phyloP scores from a whole-genome alignment of 768 basidiomycete genomes.

The Lactifluus rugatus region DNA sequence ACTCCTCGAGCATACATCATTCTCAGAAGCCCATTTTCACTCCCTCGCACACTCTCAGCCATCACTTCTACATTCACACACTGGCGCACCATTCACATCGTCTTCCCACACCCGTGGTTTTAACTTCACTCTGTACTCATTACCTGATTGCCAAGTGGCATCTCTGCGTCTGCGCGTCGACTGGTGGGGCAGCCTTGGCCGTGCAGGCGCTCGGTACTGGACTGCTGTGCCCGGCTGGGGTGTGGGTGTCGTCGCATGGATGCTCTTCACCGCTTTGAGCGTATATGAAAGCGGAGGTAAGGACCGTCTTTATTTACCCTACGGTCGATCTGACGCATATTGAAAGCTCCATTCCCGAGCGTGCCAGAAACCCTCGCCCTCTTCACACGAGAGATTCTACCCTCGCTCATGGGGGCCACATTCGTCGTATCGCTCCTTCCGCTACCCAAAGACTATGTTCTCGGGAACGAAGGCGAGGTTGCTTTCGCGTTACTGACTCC shows the following conservation, averaged over 20 bases:
- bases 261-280: slow-evolving; percentile 46
- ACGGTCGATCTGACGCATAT: background rate
- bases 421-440: slow-evolving; percentile 46
- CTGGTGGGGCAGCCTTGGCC: slow-evolving; percentile 59
- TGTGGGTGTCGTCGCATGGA: slow-evolving; percentile 53
- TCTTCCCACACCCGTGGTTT: slow-evolving; percentile 30
- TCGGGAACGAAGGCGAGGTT: slow-evolving; percentile 49
- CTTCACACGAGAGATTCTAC: slow-evolving; percentile 33
- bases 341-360: slow-evolving; percentile 36
- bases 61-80: slow-evolving; percentile 59
- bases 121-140: slow-evolving; percentile 49
- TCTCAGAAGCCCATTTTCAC: slow-evolving; percentile 64
- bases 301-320: background rate
- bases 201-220: slow-evolving; percentile 65
- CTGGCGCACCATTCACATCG: slow-evolving; percentile 54
- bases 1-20: slow-evolving; percentile 54
- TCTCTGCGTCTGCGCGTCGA: slow-evolving; percentile 51
- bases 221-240: slow-evolving; percentile 66
- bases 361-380: slow-evolving; percentile 39
- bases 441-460: slow-evolving; percentile 40
- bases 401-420: slow-evolving; percentile 36
- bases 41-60: slow-evolving; percentile 32
- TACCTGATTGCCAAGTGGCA: slow-evolving; percentile 42
- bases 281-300: slow-evolving; percentile 23
- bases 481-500: slow-evolving; percentile 45